A percentile compares a stretch with the other conserved stretches of the same genome.
These are phyloP conservation scores for Cercis canadensis DNA, from an alignment of 306 rosid genomes.

Conservation along the genomic window DNA sequence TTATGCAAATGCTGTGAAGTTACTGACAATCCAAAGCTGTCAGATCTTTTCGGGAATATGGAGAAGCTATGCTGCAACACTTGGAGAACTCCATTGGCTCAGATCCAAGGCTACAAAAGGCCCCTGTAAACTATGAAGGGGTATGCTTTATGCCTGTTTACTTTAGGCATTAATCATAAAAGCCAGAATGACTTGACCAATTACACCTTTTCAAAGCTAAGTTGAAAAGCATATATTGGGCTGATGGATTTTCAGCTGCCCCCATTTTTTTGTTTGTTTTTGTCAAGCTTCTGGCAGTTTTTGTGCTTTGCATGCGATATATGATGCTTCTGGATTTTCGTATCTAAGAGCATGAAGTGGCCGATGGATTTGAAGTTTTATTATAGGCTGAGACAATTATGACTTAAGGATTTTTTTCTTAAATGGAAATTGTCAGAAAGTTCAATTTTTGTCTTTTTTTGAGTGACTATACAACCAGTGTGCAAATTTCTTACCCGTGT, in stretches of 20 bases:
- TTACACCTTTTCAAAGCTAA: too few species aligned
- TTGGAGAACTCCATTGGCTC: conserved; percentile 66
- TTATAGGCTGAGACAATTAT: not conserved
- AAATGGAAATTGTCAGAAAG: not conserved
- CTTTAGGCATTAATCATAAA: conserved; percentile 2
- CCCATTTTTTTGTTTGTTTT: too few species aligned
- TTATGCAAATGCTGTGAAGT: conserved; percentile 36
- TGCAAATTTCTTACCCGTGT: conserved; percentile 18
- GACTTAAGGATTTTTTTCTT: not conserved
- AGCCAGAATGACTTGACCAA: too few species aligned
- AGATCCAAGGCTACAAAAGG: conserved; percentile 69
- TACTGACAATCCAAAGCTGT: conserved; percentile 40
- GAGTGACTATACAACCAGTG: not conserved
- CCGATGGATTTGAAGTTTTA: not conserved
- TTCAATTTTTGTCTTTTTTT: too few species aligned
- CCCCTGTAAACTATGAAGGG: conserved; percentile 90
- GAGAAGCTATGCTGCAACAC: conserved; percentile 84
- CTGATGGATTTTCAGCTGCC: too few species aligned
- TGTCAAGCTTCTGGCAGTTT: not conserved
- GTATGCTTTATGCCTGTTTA: conserved; percentile 49
- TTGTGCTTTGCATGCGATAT: not conserved
- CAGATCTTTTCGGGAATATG: conserved; percentile 91
- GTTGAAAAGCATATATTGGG: too few species aligned
- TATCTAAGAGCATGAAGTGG: too few species aligned
- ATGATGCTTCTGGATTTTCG: too few species aligned